Evolutionary conservation across 495 filamentous ascomycete species (phyloP).

Genomic region (Talaromyces wortmannii): DNA sequence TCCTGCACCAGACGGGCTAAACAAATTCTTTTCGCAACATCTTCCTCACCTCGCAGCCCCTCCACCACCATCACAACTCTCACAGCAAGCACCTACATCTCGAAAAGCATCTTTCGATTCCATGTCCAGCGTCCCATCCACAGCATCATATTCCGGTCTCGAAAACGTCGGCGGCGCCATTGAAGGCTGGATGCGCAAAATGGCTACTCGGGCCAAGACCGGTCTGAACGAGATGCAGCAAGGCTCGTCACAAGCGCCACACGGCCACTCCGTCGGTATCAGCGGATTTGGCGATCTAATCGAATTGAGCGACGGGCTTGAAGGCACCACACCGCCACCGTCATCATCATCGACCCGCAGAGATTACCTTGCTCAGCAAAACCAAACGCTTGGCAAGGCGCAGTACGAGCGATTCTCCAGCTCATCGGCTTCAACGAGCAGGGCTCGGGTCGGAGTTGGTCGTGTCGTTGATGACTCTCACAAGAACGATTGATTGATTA

Average conservation of each 20-base stretch:
- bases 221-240: conserved; percentile 35
- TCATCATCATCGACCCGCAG: neutral
- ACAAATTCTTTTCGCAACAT: conserved; percentile 70
- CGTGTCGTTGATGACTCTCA: neutral
- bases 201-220: conserved; percentile 49
- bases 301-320: conserved; percentile 64
- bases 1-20: conserved; percentile 73
- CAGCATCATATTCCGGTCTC: conserved; percentile 46
- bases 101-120: conserved; percentile 35
- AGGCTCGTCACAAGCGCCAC: conserved; percentile 16
- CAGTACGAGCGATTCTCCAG: conserved; percentile 15
- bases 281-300: conserved; percentile 66
- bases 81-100: conserved; percentile 6
- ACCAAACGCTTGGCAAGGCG: conserved; percentile 8
- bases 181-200: conserved; percentile 81
- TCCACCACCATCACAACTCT: conserved; percentile 6
- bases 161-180: conserved; percentile 81
- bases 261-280: conserved; percentile 26
- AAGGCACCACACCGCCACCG: conserved; percentile 18
- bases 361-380: conserved; percentile 2
- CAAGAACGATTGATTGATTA: conserved; percentile 1
- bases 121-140: conserved; percentile 31
- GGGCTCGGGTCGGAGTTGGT: conserved; percentile 23
- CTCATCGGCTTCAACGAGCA: conserved; percentile 26
- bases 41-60: conserved; percentile 59